These are phyloP conservation scores for Dactylis glomerata DNA, from an alignment of 176 grass and related monocot genomes.

Conservation along the genomic window DNA sequence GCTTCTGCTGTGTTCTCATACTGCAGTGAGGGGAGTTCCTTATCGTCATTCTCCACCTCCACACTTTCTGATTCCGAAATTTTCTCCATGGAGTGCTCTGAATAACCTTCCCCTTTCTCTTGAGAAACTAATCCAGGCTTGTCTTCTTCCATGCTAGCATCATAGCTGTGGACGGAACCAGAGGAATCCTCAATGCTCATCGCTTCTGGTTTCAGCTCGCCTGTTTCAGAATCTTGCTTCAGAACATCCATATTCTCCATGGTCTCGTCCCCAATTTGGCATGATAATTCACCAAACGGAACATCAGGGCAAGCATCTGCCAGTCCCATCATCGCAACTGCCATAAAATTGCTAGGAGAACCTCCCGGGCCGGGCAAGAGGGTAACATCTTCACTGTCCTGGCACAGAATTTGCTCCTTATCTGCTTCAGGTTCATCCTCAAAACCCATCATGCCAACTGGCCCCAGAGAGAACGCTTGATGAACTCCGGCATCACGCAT, in stretches of 20 bases:
- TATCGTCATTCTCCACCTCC: background rate
- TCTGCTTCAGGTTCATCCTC: slow-evolving; percentile 9
- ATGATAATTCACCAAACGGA: slow-evolving; percentile 20
- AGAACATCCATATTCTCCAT: background rate
- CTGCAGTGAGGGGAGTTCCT: background rate
- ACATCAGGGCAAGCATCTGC: slow-evolving; percentile 19
- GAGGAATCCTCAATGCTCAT: background rate
- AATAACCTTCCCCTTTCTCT: background rate
- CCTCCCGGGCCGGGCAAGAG: background rate
- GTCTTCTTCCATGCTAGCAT: background rate
- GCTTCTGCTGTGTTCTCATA: slow-evolving; percentile 34
- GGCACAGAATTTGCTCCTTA: background rate
- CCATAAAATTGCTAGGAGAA: slow-evolving; percentile 12
- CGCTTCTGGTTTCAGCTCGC: background rate
- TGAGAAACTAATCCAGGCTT: background rate
- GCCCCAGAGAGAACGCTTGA: background rate
- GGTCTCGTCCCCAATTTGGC: background rate
- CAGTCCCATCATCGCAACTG: slow-evolving; percentile 13
- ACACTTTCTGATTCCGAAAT: background rate
- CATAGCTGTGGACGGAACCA: background rate
- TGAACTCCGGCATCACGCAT: background rate
- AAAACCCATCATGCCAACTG: slow-evolving; percentile 27
- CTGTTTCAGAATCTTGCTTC: background rate
- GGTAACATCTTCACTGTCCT: background rate
- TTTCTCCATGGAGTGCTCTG: background rate